Percentiles rank a stretch among this genome's conserved stretches.
phyloP scores from a whole-genome alignment of 1,284 basidiomycete genomes.

The Ustilago esculenta region DNA sequence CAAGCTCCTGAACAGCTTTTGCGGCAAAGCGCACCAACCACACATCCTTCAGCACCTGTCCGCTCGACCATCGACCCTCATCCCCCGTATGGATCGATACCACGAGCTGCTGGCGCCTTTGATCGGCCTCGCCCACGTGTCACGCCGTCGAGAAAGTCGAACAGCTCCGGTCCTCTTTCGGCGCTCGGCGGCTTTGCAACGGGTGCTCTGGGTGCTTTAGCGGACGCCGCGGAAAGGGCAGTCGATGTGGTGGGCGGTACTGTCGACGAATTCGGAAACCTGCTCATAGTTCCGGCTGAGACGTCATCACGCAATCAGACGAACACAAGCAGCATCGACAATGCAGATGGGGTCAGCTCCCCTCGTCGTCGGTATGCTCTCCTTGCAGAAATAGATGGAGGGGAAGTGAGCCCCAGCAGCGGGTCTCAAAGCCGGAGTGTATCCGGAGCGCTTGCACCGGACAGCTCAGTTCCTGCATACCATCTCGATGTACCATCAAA shows the following conservation, averaged over 20 bases:
- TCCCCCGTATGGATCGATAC: neutral
- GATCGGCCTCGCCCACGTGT: slow-evolving; percentile 13
- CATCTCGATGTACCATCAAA: slow-evolving; percentile 35
- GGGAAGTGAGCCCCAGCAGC: neutral
- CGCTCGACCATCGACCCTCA: neutral
- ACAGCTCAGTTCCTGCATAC: slow-evolving; percentile 11
- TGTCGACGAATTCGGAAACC: slow-evolving; percentile 44
- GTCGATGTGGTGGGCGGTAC: slow-evolving; percentile 49
- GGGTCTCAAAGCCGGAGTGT: neutral
- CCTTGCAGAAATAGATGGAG: slow-evolving; percentile 20
- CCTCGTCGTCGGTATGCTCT: slow-evolving; percentile 25
- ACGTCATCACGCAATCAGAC: slow-evolving; percentile 7
- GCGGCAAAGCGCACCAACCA: neutral
- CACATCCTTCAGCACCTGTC: neutral
- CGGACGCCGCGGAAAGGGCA: slow-evolving; percentile 41
- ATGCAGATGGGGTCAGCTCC: slow-evolving; percentile 14
- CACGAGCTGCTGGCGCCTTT: slow-evolving; percentile 5
- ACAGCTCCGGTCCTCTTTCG: slow-evolving; percentile 29
- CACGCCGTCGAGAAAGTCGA: slow-evolving; percentile 32
- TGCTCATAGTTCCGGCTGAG: slow-evolving; percentile 41
- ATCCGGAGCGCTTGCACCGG: neutral
- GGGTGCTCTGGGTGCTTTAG: slow-evolving; percentile 37
- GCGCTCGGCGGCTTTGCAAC: slow-evolving; percentile 47
- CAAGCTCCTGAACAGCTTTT: neutral
- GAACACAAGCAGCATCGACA: neutral